A percentile compares a stretch with the other conserved stretches of the same genome.
Conservation (phyloP, 805 yeast species). For the Zygoascus flipseniorum region DNA sequence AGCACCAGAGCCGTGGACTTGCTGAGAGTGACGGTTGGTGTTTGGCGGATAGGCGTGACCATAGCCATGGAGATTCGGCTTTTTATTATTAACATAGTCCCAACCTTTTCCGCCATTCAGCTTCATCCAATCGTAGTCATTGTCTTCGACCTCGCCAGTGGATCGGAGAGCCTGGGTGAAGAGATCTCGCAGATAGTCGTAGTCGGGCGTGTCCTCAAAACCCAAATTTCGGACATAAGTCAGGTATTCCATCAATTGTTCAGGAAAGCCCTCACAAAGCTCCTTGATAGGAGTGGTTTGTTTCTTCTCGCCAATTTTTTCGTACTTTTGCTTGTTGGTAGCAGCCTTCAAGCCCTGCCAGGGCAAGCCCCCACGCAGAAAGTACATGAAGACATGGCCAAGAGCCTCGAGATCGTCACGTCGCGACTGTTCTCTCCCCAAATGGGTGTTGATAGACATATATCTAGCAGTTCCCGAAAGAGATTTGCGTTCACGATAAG, state of each 20-base stretch:
- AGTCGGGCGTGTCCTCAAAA: conserved; percentile 92
- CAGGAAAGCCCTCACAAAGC: conserved; percentile 81
- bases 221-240: conserved; percentile 79
- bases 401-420: conserved; percentile 93
- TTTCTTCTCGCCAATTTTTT: conserved; percentile 94
- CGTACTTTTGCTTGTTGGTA: conserved; percentile 93
- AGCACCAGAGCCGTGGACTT: conserved; percentile 24
- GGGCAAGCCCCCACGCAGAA: conserved; percentile 91
- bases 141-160: conserved; percentile 66
- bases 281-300: conserved; percentile 81
- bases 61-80: conserved; percentile 91
- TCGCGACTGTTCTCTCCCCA: conserved; percentile 94
- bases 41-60: conserved; percentile 84
- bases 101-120: conserved; percentile 92
- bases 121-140: conserved; percentile 96
- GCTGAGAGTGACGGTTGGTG: conserved; percentile 18
- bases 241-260: conserved; percentile 87
- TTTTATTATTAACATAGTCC: conserved; percentile 83
- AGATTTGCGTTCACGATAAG: conserved; percentile 92
- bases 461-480: conserved; percentile 97
- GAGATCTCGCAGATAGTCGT: conserved; percentile 72
- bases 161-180: conserved; percentile 71
- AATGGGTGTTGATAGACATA: conserved; percentile 95
- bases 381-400: conserved; percentile 90
- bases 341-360: conserved; percentile 99